Percentiles rank a stretch among this genome's conserved stretches.
phyloP scores from a whole-genome alignment of 2,329 filamentous ascomycete genomes.

The Verticillium albo-atrum region DNA sequence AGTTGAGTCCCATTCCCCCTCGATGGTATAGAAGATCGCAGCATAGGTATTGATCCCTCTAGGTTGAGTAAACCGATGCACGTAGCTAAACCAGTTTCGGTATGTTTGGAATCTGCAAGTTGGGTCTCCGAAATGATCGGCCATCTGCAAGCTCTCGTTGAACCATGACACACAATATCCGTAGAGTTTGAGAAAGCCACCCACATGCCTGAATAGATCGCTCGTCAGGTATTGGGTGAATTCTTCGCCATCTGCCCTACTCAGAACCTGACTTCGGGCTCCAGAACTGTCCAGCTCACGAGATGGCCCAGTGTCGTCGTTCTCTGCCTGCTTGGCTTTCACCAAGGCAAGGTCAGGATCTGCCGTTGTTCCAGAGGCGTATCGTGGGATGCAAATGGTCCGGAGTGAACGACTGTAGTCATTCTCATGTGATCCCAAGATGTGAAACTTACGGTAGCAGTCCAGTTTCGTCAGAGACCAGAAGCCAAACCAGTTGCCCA shows the following conservation, averaged over 20 bases:
- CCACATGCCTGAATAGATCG: background rate
- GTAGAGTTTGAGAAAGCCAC: constrained; percentile 26
- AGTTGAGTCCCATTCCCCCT: constrained; percentile 28
- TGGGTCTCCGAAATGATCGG: constrained; percentile 24
- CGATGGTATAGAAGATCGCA: constrained; percentile 47
- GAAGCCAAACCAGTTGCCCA: constrained; percentile 60
- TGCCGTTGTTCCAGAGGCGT: constrained; percentile 6
- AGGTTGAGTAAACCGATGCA: constrained; percentile 16
- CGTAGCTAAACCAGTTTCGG: constrained; percentile 28
- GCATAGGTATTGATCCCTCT: constrained; percentile 28
- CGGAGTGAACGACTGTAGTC: constrained; percentile 4
- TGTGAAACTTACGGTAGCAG: constrained; percentile 47
- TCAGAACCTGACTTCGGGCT: constrained; percentile 7
- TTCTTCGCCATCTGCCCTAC: background rate
- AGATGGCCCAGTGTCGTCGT: background rate
- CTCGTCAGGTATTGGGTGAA: background rate
- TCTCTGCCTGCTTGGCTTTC: background rate
- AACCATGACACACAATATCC: constrained; percentile 35
- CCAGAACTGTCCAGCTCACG: background rate
- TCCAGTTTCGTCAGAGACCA: constrained; percentile 49
- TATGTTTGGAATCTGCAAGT: constrained; percentile 22
- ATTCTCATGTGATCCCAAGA: constrained; percentile 42
- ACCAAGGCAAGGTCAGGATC: constrained; percentile 13
- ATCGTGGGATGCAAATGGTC: constrained; percentile 4
- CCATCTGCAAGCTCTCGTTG: constrained; percentile 27